phyloP scores from a whole-genome alignment of 2,329 filamentous ascomycete species.

The Ophiostoma tasmaniense region DNA sequence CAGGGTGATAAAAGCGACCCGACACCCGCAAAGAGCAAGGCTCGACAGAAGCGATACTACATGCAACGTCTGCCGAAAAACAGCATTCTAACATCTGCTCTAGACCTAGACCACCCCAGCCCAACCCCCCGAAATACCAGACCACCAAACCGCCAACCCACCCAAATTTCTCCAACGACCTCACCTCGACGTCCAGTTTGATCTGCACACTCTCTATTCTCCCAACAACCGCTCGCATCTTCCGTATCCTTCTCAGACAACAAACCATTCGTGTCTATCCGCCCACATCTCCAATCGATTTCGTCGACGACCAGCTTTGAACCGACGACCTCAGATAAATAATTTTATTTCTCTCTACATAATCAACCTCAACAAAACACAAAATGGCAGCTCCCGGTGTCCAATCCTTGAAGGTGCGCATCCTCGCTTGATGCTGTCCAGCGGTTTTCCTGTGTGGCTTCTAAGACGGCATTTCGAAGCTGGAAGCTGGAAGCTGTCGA shows the following conservation, averaged over 20 bases:
- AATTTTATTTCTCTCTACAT: not conserved
- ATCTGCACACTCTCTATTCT: constrained; percentile 7
- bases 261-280: not conserved
- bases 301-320: not conserved
- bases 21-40: constrained; percentile 12
- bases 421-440: not conserved
- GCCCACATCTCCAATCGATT: not conserved
- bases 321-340: not conserved
- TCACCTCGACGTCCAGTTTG: constrained; percentile 9
- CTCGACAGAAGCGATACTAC: not conserved
- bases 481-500: not conserved
- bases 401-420: constrained; percentile 78
- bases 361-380: not conserved
- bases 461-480: not conserved
- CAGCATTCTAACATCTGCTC: constrained; percentile 12
- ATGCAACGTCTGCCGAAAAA: not conserved
- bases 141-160: not conserved
- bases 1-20: constrained; percentile 10
- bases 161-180: not conserved
- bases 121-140: constrained; percentile 9
- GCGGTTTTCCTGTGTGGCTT: not conserved
- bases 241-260: not conserved
- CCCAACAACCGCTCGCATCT: not conserved
- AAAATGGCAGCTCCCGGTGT: constrained; percentile 79
- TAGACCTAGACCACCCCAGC: not conserved